Conservation (phyloP, 371 early-diverging fungal species). For the Rhizopus microsporus region DNA sequence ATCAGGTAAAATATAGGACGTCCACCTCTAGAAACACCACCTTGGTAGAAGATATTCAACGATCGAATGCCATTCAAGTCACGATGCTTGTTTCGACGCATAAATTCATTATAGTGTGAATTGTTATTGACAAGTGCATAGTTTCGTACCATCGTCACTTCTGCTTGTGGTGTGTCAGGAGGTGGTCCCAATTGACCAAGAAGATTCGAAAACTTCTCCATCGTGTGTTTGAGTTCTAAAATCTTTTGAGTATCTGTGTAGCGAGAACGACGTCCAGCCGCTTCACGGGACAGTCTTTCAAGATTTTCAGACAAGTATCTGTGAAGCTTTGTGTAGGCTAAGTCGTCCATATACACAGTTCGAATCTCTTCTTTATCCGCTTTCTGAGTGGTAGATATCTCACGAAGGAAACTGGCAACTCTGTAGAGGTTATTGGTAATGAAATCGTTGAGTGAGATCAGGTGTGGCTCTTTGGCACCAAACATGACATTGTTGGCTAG, state of each 20-base stretch:
- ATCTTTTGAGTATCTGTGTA: constrained; percentile 26
- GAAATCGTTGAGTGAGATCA: constrained; percentile 84
- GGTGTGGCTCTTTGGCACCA: constrained; percentile 87
- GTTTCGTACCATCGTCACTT: constrained; percentile 36
- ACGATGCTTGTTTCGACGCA: constrained; percentile 66
- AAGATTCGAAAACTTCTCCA: constrained; percentile 77
- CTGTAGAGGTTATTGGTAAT: constrained; percentile 67
- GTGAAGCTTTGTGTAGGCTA: constrained; percentile 42
- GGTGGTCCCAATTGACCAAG: constrained; percentile 85
- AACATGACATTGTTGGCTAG: constrained; percentile 93
- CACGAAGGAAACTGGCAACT: constrained; percentile 58
- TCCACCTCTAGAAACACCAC: constrained; percentile 71
- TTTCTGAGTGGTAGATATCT: constrained; percentile 43
- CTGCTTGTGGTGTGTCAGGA: constrained; percentile 53
- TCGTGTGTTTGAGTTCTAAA: constrained; percentile 47
- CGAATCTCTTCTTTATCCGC: background rate
- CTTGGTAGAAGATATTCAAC: constrained; percentile 73
- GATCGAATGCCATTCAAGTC: constrained; percentile 58
- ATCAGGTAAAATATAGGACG: constrained; percentile 84
- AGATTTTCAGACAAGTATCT: constrained; percentile 40
- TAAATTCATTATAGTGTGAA: constrained; percentile 70
- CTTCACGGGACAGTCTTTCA: constrained; percentile 38
- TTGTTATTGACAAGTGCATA: constrained; percentile 40
- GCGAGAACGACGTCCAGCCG: constrained; percentile 25
- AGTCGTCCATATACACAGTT: constrained; percentile 38